Conservation (phyloP, 441 rosid genomes). For the Pelargonium myrrhifolium region DNA sequence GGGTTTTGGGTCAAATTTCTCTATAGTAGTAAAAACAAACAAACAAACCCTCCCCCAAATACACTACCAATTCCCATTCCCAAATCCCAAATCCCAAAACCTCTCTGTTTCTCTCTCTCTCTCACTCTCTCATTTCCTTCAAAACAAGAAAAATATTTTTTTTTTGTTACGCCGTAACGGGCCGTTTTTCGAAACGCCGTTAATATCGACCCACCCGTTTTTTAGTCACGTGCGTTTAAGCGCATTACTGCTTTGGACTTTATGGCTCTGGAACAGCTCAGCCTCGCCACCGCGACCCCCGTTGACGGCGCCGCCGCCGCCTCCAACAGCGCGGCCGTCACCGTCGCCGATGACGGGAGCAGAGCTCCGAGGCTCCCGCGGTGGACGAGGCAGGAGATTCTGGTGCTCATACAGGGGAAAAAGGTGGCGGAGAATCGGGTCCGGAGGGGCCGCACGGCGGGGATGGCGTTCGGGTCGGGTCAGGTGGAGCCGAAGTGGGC, state of each 20-base stretch:
- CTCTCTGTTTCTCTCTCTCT: neutral
- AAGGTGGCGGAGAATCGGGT: constrained; percentile 82
- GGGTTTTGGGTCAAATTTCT: constrained; percentile 20
- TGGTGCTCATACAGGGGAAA: constrained; percentile 88
- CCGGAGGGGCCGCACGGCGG: constrained; percentile 61
- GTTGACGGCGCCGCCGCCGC: constrained; percentile 41
- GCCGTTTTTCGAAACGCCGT: constrained; percentile 42
- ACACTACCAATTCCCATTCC: too few relatives aligned
- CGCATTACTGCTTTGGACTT: constrained; percentile 10
- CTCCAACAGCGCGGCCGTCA: constrained; percentile 22
- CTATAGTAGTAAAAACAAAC: neutral
- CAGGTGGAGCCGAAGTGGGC: constrained; percentile 93
- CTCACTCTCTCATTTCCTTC: neutral
- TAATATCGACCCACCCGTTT: constrained; percentile 30
- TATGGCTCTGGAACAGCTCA: constrained; percentile 53
- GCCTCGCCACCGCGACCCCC: constrained; percentile 28
- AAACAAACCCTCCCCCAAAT: neutral
- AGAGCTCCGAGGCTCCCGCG: constrained; percentile 83
- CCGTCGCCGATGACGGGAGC: constrained; percentile 47
- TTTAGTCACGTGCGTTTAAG: constrained; percentile 26
- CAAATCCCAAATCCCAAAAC: neutral
- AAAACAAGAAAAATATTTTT: neutral
- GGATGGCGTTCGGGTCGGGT: constrained; percentile 57
- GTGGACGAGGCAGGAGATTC: constrained; percentile 94
- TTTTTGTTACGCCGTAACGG: constrained; percentile 49